Conservation (phyloP, 306 rosid genomes). For the Vigna unguiculata region DNA sequence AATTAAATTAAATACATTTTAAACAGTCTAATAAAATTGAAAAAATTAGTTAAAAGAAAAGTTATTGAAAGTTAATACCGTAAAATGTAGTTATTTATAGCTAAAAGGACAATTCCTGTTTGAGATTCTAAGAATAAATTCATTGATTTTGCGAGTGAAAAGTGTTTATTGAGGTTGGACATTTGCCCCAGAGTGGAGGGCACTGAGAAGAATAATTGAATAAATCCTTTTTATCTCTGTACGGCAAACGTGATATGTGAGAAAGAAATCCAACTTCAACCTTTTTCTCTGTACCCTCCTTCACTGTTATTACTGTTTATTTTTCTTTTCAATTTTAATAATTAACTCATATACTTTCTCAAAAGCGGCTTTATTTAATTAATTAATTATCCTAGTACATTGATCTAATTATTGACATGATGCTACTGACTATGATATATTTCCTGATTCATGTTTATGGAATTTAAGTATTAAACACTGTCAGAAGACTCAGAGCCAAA, state of each 20-base stretch:
- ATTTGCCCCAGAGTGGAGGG: constrained; percentile 42
- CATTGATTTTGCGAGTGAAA: no score
- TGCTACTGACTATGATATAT: neutral
- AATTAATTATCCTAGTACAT: neutral
- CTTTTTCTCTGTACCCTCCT: constrained; percentile 10
- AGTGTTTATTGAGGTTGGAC: constrained; percentile 14
- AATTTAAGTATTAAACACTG: constrained; percentile 50
- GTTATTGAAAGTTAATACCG: no score
- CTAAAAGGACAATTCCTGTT: no score
- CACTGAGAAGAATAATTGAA: neutral
- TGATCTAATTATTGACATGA: constrained; percentile 34
- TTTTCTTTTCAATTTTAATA: neutral
- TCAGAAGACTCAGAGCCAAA: constrained; percentile 48
- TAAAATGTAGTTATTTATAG: no score
- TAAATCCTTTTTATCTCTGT: constrained; percentile 26
- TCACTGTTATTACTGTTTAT: neutral
- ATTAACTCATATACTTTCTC: neutral
- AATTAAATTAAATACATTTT: no score
- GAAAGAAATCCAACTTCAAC: constrained; percentile 43
- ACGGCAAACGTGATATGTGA: constrained; percentile 39
- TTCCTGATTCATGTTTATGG: constrained; percentile 8
- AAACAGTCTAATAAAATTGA: no score
- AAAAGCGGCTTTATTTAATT: constrained; percentile 16
- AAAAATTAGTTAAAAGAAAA: no score
- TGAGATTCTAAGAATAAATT: no score